Percentiles rank a stretch among this genome's conserved stretches.
Conservation (phyloP, 306 rosid genomes). For the Fagus sylvatica region DNA sequence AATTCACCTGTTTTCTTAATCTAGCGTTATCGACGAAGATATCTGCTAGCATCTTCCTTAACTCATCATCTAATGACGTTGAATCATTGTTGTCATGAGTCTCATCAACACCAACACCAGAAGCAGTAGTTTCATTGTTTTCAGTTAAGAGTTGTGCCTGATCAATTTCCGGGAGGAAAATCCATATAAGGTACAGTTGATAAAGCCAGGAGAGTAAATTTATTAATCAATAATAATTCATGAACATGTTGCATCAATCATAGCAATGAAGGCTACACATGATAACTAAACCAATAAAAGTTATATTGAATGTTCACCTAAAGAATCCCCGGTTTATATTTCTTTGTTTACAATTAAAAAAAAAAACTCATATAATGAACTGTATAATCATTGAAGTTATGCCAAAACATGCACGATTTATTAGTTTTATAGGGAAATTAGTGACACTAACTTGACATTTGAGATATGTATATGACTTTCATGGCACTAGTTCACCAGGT, state of each 20-base stretch:
- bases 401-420: too few relatives aligned
- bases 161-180: slow-evolving; percentile 18
- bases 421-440: too few relatives aligned
- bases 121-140: slow-evolving; percentile 40
- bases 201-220: neutral
- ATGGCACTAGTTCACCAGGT: neutral
- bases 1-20: slow-evolving; percentile 82
- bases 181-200: neutral
- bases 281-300: neutral
- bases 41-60: slow-evolving; percentile 65
- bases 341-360: too few relatives aligned
- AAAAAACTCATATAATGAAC: too few relatives aligned
- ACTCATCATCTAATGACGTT: slow-evolving; percentile 46
- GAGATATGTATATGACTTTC: neutral
- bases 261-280: neutral
- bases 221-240: neutral
- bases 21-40: slow-evolving; percentile 67
- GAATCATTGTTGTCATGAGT: slow-evolving; percentile 36
- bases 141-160: slow-evolving; percentile 66
- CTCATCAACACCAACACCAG: slow-evolving; percentile 41
- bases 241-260: neutral
- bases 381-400: too few relatives aligned
- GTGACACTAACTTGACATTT: neutral
- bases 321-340: neutral
- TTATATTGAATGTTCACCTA: neutral